Evolutionary conservation across 2,329 filamentous ascomycete genomes (phyloP).

Genomic region (Penicillium digitatum): DNA sequence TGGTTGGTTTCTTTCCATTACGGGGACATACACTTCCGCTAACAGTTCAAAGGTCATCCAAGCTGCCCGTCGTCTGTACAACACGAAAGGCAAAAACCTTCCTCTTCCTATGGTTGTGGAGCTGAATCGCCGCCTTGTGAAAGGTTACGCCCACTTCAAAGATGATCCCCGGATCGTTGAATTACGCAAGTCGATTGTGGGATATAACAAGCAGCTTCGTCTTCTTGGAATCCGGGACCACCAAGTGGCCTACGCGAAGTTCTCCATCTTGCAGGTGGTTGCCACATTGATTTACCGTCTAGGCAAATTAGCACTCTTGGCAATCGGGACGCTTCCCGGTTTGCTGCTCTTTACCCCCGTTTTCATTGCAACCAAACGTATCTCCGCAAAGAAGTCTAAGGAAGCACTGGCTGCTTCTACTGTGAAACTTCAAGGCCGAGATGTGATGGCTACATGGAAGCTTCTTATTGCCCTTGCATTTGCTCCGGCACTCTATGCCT

Average conservation of each 20-base stretch:
- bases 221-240: conserved; percentile 88
- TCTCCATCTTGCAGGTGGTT: conserved; percentile 72
- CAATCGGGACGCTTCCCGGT: conserved; percentile 78
- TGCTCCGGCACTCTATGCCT: conserved; percentile 74
- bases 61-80: conserved; percentile 88
- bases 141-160: conserved; percentile 90
- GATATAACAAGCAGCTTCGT: conserved; percentile 82
- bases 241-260: conserved; percentile 86
- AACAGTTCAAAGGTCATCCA: conserved; percentile 65
- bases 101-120: conserved; percentile 90
- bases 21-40: conserved; percentile 19
- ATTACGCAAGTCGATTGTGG: conserved; percentile 69
- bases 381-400: conserved; percentile 75
- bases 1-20: conserved; percentile 50
- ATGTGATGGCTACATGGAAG: conserved; percentile 94
- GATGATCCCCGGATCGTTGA: conserved; percentile 77
- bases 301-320: conserved; percentile 70
- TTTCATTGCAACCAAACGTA: conserved; percentile 77
- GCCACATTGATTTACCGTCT: conserved; percentile 75
- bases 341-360: conserved; percentile 83
- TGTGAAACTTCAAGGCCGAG: conserved; percentile 81
- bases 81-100: conserved; percentile 87
- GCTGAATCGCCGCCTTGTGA: conserved; percentile 82
- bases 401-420: conserved; percentile 80
- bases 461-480: conserved; percentile 81